These are phyloP conservation scores for Fusarium sterilihyphosum DNA, from an alignment of 2,329 filamentous ascomycete genomes.

Conservation along the genomic window DNA sequence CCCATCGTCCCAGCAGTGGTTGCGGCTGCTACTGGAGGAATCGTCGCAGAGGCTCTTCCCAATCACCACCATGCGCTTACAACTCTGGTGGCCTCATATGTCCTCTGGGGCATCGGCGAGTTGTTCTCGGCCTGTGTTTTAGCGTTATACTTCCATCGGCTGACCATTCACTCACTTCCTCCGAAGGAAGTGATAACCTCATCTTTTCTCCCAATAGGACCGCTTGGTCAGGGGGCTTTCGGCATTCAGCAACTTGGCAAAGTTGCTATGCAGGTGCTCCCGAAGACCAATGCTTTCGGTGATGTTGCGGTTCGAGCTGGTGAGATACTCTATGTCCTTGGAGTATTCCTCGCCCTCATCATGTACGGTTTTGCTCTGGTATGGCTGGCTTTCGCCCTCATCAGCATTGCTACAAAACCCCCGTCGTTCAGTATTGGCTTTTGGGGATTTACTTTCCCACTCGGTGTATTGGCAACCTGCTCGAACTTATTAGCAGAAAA, in stretches of 20 bases:
- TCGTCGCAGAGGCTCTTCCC: constrained; percentile 69
- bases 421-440: constrained; percentile 60
- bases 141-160: constrained; percentile 75
- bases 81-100: constrained; percentile 72
- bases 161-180: constrained; percentile 73
- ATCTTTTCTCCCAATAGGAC: constrained; percentile 73
- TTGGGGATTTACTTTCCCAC: constrained; percentile 60
- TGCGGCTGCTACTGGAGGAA: constrained; percentile 70
- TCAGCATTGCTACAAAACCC: constrained; percentile 52
- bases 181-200: constrained; percentile 74
- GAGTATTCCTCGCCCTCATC: constrained; percentile 56
- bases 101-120: constrained; percentile 74
- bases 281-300: constrained; percentile 56
- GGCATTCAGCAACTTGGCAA: constrained; percentile 63
- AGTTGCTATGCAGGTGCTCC: constrained; percentile 55
- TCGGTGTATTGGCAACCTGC: constrained; percentile 57
- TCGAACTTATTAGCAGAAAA: constrained; percentile 53
- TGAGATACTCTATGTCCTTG: constrained; percentile 66
- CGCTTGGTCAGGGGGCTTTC: constrained; percentile 73
- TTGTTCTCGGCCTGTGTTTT: constrained; percentile 69
- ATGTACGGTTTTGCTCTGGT: constrained; percentile 59
- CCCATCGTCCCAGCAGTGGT: constrained; percentile 75
- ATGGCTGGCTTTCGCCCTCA: constrained; percentile 56
- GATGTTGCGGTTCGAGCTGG: constrained; percentile 50
- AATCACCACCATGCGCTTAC: constrained; percentile 64